Evolutionary conservation across 306 rosid species (phyloP), one percentile per base, ranked within the genome.

Genomic region (Prosopis cineraria): DNA sequence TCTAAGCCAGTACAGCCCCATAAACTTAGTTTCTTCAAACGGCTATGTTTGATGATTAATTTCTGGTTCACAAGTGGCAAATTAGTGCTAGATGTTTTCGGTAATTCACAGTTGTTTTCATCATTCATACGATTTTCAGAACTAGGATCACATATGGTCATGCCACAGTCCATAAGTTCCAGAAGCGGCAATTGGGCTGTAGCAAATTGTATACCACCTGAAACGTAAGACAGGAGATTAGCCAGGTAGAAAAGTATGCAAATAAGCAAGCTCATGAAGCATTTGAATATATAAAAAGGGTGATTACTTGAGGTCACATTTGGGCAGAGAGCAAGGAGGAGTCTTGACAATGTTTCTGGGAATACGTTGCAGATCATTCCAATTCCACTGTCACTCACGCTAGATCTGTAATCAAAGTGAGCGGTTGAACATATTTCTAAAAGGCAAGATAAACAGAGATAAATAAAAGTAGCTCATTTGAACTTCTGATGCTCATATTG

Each of bases 1-100:
- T 91, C 94, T 83, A 96, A 87, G 79, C 96, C 94, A 81, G 91
- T 84, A 84, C 99, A 96, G 44, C 99, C 99, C 99, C 99, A 96
- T 73, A 96, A 85, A 82, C 99, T 96, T 72, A 96, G 94, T 83
- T 91, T 96, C 75, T 88, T 93, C 83, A 96, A 72, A 63, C 82
- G 90, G 81, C 77, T 79, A 53, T 96, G 99, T 76, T 91, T 93
- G 80, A 96, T 93, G 22, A 96, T 93, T 82, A 96, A 83, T 84
- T 96, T 96, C 76, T 96, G 98, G 89, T 88, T 88, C 59, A 81
- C 79, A 68, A 79, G 83, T 40, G 83, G 91, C 79, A 84, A 59
- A 83, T 84, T 89, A 33, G 86, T 58, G 17, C 68, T 81, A 19
- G 87, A 72, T n/a, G 82, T 72, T 84, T 78, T 78, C 29, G 76